These are phyloP conservation scores for Tetrastigma voinierianum DNA, from an alignment of 164 flowering plant species.

Conservation along the genomic window DNA sequence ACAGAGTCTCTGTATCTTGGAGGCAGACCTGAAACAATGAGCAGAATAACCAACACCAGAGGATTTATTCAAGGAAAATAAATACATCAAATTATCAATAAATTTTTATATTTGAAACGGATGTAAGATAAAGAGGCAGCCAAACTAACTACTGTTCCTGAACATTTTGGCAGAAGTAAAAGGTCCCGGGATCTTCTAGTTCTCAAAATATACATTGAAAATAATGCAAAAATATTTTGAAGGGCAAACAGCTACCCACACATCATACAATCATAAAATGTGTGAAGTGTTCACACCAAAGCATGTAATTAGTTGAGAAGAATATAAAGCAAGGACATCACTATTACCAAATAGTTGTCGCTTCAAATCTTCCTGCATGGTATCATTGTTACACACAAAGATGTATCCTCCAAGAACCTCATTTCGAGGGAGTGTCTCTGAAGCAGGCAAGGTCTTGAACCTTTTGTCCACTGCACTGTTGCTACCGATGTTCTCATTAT, in stretches of 20 bases:
- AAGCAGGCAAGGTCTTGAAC: slow-evolving; percentile 90
- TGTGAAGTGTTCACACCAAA: background rate
- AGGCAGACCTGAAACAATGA: slow-evolving; percentile 69
- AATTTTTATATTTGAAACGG: background rate
- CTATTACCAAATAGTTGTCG: slow-evolving; percentile 86
- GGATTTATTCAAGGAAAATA: background rate
- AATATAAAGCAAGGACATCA: background rate
- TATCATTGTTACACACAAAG: slow-evolving; percentile 96
- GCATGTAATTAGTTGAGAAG: background rate
- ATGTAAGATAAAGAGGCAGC: background rate
- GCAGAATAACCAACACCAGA: background rate
- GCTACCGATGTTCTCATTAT: slow-evolving; percentile 22
- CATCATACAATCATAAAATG: background rate
- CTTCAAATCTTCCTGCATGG: slow-evolving; percentile 92
- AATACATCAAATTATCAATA: too few species aligned
- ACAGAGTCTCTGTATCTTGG: slow-evolving; percentile 93
- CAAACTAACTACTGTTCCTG: background rate
- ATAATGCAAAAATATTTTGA: background rate
- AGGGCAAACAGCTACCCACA: too few species aligned
- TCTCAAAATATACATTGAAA: background rate
- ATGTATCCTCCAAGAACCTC: slow-evolving; percentile 98
- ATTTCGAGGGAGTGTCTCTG: slow-evolving; percentile 90
- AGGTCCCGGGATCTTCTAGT: background rate
- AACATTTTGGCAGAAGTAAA: background rate
- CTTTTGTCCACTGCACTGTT: slow-evolving; percentile 69